These are phyloP conservation scores for Penicillium egyptiacum DNA, from an alignment of 495 filamentous ascomycete species.

Conservation along the genomic window DNA sequence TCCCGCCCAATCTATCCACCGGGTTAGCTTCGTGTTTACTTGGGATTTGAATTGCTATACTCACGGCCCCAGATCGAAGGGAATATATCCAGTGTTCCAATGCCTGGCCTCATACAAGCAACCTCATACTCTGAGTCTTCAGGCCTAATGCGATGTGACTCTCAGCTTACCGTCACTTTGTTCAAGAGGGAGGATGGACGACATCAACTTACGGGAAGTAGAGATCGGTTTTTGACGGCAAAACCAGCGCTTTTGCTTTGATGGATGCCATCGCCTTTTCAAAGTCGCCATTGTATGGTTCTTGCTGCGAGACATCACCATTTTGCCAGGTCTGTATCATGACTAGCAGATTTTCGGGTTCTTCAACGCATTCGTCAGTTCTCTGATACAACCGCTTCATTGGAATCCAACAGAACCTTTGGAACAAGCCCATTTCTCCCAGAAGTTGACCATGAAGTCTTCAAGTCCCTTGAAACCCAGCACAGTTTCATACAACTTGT, in stretches of 20 bases:
- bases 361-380: slow-evolving; percentile 34
- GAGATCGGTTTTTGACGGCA: slow-evolving; percentile 66
- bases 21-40: slow-evolving; percentile 13
- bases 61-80: slow-evolving; percentile 70
- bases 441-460: slow-evolving; percentile 68
- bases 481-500: slow-evolving; percentile 59
- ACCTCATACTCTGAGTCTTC: slow-evolving; percentile 72
- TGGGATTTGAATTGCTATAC: slow-evolving; percentile 26
- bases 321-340: slow-evolving; percentile 77
- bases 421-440: slow-evolving; percentile 68
- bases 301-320: slow-evolving; percentile 62
- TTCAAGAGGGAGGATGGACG: not conserved
- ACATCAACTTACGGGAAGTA: slow-evolving; percentile 63
- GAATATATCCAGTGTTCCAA: slow-evolving; percentile 57
- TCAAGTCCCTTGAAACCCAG: slow-evolving; percentile 64
- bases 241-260: slow-evolving; percentile 64
- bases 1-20: slow-evolving; percentile 51
- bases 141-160: slow-evolving; percentile 37
- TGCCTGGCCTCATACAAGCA: slow-evolving; percentile 57
- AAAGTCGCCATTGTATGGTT: slow-evolving; percentile 64
- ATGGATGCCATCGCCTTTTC: slow-evolving; percentile 64
- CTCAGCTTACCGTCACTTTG: slow-evolving; percentile 14
- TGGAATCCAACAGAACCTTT: slow-evolving; percentile 48
- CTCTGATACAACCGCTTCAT: not conserved
- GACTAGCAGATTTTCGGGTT: slow-evolving; percentile 64